These are phyloP conservation scores for Nitzschia sp. DNA, from an alignment of 108 stramenopile species.

Conservation along the genomic window DNA sequence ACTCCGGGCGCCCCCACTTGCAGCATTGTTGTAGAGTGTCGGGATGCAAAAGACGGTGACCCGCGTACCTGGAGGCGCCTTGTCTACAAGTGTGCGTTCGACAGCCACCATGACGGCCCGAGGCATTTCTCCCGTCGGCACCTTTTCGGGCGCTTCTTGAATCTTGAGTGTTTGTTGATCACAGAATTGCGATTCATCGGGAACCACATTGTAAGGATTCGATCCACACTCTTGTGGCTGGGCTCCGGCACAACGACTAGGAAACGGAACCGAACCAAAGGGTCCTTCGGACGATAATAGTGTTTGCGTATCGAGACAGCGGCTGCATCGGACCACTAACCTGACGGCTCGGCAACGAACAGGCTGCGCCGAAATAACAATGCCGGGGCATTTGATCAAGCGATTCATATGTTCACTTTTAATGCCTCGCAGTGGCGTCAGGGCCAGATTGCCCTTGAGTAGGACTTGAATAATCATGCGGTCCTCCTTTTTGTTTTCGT, in stretches of 20 bases:
- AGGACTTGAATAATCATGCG: conserved; percentile 65
- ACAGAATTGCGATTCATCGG: conserved; percentile 90
- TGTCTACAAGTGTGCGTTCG: conserved; percentile 91
- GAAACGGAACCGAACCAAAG: conserved; percentile 61
- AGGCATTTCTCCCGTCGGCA: conserved; percentile 97
- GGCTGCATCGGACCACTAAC: conserved; percentile 84
- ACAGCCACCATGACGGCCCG: conserved; percentile 89
- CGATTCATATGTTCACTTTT: conserved; percentile 94
- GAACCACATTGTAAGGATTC: conserved; percentile 84
- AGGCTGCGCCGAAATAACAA: conserved; percentile 90
- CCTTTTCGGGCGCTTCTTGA: conserved; percentile 94
- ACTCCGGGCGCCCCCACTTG: conserved; percentile 49
- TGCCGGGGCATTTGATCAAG: conserved; percentile 93
- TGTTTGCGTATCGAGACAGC: conserved; percentile 72
- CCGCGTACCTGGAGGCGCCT: conserved; percentile 93
- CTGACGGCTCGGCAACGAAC: conserved; percentile 81
- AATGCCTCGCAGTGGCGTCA: conserved; percentile 86
- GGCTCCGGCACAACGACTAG: conserved; percentile 52
- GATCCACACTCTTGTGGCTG: conserved; percentile 80
- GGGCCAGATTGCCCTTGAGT: conserved; percentile 66
- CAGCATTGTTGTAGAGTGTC: conserved; percentile 62
- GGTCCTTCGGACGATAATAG: conserved; percentile 55
- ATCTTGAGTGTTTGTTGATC: conserved; percentile 97
- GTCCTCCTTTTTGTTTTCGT: neutral
- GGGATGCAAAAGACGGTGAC: conserved; percentile 92